A percentile compares a stretch with the other conserved stretches of the same genome.
Evolutionary conservation across 1,284 basidiomycete species (phyloP).

Genomic region (Gomphus bonarii): DNA sequence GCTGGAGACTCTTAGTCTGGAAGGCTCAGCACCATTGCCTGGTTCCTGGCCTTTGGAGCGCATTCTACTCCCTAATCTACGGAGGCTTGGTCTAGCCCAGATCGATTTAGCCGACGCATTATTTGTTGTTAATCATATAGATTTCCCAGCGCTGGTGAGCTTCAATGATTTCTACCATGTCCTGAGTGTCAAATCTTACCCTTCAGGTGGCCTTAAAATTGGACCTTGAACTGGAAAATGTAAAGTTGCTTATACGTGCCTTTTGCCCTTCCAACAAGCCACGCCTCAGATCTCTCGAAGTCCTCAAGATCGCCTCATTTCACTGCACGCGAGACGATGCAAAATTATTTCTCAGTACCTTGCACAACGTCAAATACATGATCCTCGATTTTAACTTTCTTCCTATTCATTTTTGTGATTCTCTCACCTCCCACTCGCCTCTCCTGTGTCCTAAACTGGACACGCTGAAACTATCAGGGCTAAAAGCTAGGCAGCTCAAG

Average conservation of each 20-base stretch:
- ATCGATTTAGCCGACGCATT: slow-evolving; percentile 32
- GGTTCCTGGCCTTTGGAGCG: slow-evolving; percentile 24
- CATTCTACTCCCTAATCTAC: slow-evolving; percentile 32
- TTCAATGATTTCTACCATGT: neutral
- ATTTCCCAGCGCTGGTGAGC: slow-evolving; percentile 1
- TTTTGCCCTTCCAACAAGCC: neutral
- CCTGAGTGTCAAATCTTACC: neutral
- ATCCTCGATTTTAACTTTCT: slow-evolving; percentile 3
- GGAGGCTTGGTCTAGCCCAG: slow-evolving; percentile 36
- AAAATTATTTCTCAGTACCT: slow-evolving; percentile 23
- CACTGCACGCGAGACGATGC: neutral
- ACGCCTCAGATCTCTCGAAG: neutral
- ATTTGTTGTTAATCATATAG: slow-evolving; percentile 36
- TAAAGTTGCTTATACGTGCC: neutral
- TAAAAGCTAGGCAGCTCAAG: slow-evolving; percentile 31
- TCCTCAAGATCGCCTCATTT: neutral
- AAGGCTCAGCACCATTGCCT: slow-evolving; percentile 34
- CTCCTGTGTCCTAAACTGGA: slow-evolving; percentile 30
- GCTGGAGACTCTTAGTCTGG: slow-evolving; percentile 37
- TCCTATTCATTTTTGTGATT: slow-evolving; percentile 7
- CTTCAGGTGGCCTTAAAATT: neutral
- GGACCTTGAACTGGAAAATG: neutral
- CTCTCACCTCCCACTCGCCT: slow-evolving; percentile 9
- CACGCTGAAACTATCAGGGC: slow-evolving; percentile 33
- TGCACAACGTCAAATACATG: slow-evolving; percentile 11